Percentiles rank a stretch among this genome's conserved stretches.
Conservation (phyloP, 192 early-diverging fungal genomes). For the Funneliformis mosseae region DNA sequence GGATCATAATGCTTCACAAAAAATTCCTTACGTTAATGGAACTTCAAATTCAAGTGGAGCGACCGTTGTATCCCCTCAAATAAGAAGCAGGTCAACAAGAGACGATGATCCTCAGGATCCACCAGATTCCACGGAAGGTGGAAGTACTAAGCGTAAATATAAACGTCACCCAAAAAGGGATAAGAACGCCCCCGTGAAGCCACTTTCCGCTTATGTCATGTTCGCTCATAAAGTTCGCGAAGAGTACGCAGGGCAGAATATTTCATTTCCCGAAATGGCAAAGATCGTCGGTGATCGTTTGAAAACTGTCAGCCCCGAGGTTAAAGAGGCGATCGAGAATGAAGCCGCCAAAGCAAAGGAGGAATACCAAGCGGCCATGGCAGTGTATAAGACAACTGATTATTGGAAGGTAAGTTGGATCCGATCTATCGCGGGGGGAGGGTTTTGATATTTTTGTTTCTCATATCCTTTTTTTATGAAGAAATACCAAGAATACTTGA, state of each 20-base stretch:
- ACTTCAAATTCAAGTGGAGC: neutral
- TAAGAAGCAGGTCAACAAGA: neutral
- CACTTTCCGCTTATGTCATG: slow-evolving; percentile 52
- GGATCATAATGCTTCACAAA: neutral
- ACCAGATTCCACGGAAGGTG: neutral
- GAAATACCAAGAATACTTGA: slow-evolving; percentile 46
- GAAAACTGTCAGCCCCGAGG: slow-evolving; percentile 39
- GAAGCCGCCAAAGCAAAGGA: slow-evolving; percentile 37
- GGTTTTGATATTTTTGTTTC: no score
- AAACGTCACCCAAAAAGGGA: slow-evolving; percentile 52
- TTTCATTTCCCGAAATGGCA: slow-evolving; percentile 50
- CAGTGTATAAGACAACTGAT: slow-evolving; percentile 45
- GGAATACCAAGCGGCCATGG: slow-evolving; percentile 36
- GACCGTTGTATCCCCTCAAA: neutral
- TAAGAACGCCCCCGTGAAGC: slow-evolving; percentile 50
- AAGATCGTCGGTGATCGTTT: slow-evolving; percentile 52
- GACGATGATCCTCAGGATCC: slow-evolving; percentile 1
- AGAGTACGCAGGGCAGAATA: slow-evolving; percentile 42
- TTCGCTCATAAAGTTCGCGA: slow-evolving; percentile 49
- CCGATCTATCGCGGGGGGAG: no score
- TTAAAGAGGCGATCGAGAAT: slow-evolving; percentile 42
- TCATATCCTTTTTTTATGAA: slow-evolving; percentile 20
- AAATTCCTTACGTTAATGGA: neutral
- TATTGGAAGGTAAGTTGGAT: slow-evolving; percentile 36
- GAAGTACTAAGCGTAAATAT: slow-evolving; percentile 44